Percentiles rank a stretch among this genome's conserved stretches.
These are phyloP conservation scores for Chytriomyces sp. DNA, from an alignment of 192 early-diverging fungal species.

Conservation along the genomic window DNA sequence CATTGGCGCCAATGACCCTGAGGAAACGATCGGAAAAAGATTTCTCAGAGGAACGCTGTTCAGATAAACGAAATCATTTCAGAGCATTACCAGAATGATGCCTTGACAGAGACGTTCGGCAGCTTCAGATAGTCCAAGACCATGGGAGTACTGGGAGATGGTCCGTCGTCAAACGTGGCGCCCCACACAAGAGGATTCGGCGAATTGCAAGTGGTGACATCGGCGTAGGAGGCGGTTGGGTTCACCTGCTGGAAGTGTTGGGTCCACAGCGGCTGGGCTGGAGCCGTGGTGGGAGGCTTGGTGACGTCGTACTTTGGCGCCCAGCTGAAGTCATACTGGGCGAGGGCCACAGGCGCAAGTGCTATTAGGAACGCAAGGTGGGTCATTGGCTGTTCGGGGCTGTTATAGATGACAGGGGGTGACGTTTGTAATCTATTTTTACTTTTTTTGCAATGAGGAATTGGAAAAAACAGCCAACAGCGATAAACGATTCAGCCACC, in stretches of 20 bases:
- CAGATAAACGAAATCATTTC: no score
- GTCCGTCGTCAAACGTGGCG: constrained; percentile 20
- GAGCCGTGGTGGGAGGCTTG: not conserved
- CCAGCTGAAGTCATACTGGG: not conserved
- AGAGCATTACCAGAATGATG: not conserved
- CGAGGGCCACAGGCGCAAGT: not conserved
- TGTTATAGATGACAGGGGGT: not conserved
- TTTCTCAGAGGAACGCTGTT: no score
- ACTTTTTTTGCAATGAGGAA: not conserved
- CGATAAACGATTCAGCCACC: no score
- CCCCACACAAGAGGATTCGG: not conserved
- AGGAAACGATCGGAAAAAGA: no score
- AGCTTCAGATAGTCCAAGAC: constrained; percentile 17
- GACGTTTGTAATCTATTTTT: not conserved
- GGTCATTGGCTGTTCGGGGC: not conserved
- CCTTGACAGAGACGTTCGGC: not conserved
- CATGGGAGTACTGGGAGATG: not conserved
- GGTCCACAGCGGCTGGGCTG: not conserved
- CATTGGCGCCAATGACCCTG: not conserved
- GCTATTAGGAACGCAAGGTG: not conserved
- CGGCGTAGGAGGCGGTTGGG: not conserved
- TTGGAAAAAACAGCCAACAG: no score
- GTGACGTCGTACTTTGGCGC: not conserved
- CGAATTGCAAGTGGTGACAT: not conserved
- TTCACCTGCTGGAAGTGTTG: not conserved